Conservation (phyloP, 1,284 basidiomycete species). For the Rhodotorula sp. region DNA sequence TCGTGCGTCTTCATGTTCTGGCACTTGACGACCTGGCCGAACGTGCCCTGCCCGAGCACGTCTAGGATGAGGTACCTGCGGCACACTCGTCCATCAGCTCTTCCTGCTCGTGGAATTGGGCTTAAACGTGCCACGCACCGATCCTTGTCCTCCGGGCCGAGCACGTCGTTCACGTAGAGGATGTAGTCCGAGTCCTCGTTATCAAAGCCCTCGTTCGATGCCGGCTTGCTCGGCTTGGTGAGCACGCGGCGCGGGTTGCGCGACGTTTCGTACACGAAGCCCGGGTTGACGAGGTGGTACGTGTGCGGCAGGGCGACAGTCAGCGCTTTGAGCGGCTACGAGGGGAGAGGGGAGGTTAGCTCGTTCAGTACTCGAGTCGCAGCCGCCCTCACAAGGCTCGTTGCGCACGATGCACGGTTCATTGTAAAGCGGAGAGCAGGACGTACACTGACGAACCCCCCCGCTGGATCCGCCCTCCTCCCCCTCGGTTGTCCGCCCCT, state of each 20-base stretch:
- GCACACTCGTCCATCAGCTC: not conserved
- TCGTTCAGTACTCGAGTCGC: no score
- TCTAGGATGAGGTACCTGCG: slow-evolving; percentile 93
- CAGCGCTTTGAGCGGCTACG: slow-evolving; percentile 81
- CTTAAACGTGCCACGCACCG: slow-evolving; percentile 62
- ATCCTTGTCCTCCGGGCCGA: slow-evolving; percentile 78
- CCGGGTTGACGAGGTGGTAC: slow-evolving; percentile 86
- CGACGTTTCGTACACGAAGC: slow-evolving; percentile 86
- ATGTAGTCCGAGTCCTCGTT: slow-evolving; percentile 98
- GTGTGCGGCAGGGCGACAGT: slow-evolving; percentile 84
- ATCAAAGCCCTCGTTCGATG: slow-evolving; percentile 91
- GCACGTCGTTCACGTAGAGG: slow-evolving; percentile 92
- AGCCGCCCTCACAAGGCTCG: no score
- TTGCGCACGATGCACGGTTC: no score
- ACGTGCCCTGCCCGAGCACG: slow-evolving; percentile 96
- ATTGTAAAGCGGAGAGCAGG: slow-evolving; percentile 1
- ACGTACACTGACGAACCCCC: slow-evolving; percentile 52
- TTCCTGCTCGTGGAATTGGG: not conserved
- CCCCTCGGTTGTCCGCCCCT: slow-evolving; percentile 62
- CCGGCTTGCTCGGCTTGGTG: slow-evolving; percentile 91
- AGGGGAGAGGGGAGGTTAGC: slow-evolving; percentile 8
- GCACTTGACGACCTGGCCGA: slow-evolving; percentile 99
- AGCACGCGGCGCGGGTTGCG: slow-evolving; percentile 91
- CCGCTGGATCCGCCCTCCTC: slow-evolving; percentile 67
- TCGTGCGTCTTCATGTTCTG: slow-evolving; percentile 99